Evolutionary conservation across 768 basidiomycete genomes (phyloP).

Genomic region (Rhizopogon roseolus): DNA sequence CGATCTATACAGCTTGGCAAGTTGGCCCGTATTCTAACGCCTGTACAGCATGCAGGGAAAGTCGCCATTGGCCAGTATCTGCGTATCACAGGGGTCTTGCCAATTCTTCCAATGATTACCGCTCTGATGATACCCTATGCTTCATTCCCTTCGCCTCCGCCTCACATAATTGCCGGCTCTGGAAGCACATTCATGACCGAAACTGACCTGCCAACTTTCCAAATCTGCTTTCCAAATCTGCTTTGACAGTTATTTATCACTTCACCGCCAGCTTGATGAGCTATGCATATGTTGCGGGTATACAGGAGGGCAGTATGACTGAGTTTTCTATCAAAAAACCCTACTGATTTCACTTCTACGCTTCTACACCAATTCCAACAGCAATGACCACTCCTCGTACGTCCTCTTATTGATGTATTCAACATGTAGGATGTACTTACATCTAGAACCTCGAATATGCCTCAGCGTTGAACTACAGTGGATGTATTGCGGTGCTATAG

Average conservation of each 20-base stretch:
- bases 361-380: neutral
- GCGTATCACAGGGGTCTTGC: neutral
- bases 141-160: neutral
- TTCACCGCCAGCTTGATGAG: neutral
- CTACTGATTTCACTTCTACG: too few relatives aligned
- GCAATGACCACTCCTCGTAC: neutral
- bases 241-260: neutral
- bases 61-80: neutral
- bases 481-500: neutral
- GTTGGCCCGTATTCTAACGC: neutral
- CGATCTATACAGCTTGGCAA: neutral
- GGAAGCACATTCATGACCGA: neutral
- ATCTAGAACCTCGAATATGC: neutral
- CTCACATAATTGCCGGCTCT: neutral
- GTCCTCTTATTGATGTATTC: too few relatives aligned
- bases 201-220: neutral
- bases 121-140: too few relatives aligned
- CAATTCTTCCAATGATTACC: neutral
- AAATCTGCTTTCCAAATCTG: too few relatives aligned
- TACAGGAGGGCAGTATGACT: neutral
- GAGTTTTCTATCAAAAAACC: too few relatives aligned
- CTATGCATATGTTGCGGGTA: neutral
- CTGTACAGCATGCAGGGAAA: neutral
- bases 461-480: neutral
- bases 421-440: neutral